A percentile compares a stretch with the other conserved stretches of the same genome.
Evolutionary conservation across 352 stramenopile species (phyloP).

Genomic region (Phytophthora fragariaefolia): DNA sequence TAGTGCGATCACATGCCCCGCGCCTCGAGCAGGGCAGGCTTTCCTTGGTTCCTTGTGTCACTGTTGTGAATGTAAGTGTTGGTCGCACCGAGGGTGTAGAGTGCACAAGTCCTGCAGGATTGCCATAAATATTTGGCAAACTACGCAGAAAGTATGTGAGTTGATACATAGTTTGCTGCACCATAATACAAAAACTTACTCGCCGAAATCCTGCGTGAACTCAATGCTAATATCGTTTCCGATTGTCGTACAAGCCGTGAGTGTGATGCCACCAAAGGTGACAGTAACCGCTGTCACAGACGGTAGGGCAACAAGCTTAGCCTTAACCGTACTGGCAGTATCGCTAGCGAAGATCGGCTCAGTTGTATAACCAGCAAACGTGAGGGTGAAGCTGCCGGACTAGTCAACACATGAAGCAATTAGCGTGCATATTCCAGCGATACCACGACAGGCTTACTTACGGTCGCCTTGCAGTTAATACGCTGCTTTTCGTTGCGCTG

Average conservation of each 20-base stretch:
- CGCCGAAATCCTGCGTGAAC: constrained; percentile 80
- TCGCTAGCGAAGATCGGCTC: constrained; percentile 68
- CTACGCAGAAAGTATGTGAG: constrained; percentile 36
- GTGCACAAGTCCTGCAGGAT: constrained; percentile 55
- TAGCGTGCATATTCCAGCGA: background rate
- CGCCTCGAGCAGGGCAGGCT: constrained; percentile 86
- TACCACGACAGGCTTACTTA: constrained; percentile 16
- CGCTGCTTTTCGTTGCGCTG: constrained; percentile 78
- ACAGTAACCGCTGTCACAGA: constrained; percentile 73
- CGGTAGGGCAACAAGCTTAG: constrained; percentile 62
- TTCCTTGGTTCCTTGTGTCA: constrained; percentile 91
- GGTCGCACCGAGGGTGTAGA: constrained; percentile 53
- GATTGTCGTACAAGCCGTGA: constrained; percentile 69
- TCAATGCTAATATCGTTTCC: constrained; percentile 81
- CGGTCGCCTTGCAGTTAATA: constrained; percentile 75
- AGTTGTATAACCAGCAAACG: constrained; percentile 80
- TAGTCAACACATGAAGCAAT: constrained; percentile 11
- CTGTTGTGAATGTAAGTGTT: constrained; percentile 56
- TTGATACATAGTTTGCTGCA: too few species aligned
- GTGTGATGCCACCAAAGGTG: constrained; percentile 73
- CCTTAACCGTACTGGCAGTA: constrained; percentile 49
- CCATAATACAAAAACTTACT: constrained; percentile 42
- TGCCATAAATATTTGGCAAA: constrained; percentile 65
- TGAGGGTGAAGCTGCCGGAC: constrained; percentile 87
- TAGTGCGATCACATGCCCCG: constrained; percentile 78